A percentile compares a stretch with the other conserved stretches of the same genome.
phyloP scores from a whole-genome alignment of 2,329 filamentous ascomycete genomes.

The Pseudocercospora fuligena region DNA sequence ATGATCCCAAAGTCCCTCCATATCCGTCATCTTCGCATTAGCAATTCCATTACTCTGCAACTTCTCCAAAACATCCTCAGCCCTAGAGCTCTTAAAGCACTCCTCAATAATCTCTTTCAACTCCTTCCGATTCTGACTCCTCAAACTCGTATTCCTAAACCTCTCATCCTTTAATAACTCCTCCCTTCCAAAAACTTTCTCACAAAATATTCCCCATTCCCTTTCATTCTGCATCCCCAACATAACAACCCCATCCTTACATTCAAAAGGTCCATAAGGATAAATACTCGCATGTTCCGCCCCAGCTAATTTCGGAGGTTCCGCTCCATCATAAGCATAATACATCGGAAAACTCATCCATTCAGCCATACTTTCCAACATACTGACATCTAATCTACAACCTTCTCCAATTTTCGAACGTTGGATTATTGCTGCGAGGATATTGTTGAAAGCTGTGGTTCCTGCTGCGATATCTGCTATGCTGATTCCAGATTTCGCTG shows the following conservation, averaged over 20 bases:
- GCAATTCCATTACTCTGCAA: conserved; percentile 58
- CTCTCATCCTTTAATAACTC: conserved; percentile 52
- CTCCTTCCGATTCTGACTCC: conserved; percentile 53
- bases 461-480: conserved; percentile 95
- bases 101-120: conserved; percentile 54
- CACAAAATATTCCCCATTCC: conserved; percentile 60
- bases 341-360: conserved; percentile 73
- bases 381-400: conserved; percentile 59
- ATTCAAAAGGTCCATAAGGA: conserved; percentile 61
- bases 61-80: conserved; percentile 48
- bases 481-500: conserved; percentile 94
- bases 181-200: conserved; percentile 50
- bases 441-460: conserved; percentile 88
- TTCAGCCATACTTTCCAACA: conserved; percentile 63
- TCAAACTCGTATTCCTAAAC: conserved; percentile 54
- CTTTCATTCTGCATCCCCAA: conserved; percentile 63
- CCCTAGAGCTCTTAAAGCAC: conserved; percentile 45
- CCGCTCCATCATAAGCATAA: conserved; percentile 55
- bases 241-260: conserved; percentile 58
- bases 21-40: conserved; percentile 61
- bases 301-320: conserved; percentile 52
- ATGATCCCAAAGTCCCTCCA: conserved; percentile 61
- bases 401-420: conserved; percentile 56
- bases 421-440: conserved; percentile 85
- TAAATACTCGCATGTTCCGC: conserved; percentile 62